Percentiles rank a stretch among this genome's conserved stretches.
Conservation (phyloP, 2,329 filamentous ascomycete genomes). For the Huntiella decipiens region DNA sequence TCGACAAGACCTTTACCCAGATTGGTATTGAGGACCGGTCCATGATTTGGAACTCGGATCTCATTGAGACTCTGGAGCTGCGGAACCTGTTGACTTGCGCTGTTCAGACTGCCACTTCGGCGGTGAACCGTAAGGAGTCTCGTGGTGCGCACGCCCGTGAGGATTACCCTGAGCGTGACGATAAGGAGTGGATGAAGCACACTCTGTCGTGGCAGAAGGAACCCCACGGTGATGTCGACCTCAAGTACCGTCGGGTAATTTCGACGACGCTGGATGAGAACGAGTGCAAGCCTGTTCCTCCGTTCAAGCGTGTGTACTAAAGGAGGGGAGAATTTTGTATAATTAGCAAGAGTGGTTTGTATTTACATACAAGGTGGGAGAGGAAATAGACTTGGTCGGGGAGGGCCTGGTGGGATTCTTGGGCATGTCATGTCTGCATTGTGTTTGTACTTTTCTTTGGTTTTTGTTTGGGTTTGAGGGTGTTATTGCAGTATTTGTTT, state of each 20-base stretch:
- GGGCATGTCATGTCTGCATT: too few relatives aligned
- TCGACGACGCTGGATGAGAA: constrained; percentile 74
- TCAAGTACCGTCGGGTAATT: constrained; percentile 71
- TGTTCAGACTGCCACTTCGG: constrained; percentile 76
- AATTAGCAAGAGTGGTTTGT: too few relatives aligned
- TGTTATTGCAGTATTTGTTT: too few relatives aligned
- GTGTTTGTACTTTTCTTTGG: too few relatives aligned
- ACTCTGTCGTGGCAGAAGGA: constrained; percentile 89
- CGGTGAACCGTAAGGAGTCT: constrained; percentile 89
- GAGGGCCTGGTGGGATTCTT: too few relatives aligned
- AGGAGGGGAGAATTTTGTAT: constrained; percentile 1
- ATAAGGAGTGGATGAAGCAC: constrained; percentile 99
- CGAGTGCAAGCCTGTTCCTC: constrained; percentile 90
- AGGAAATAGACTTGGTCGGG: too few relatives aligned
- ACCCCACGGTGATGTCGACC: constrained; percentile 70
- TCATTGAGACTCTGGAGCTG: constrained; percentile 89
- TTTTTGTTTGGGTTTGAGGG: too few relatives aligned
- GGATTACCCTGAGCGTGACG: constrained; percentile 89
- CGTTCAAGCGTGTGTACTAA: constrained; percentile 89
- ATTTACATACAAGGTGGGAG: too few relatives aligned
- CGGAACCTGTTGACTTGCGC: constrained; percentile 93
- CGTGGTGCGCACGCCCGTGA: constrained; percentile 93
- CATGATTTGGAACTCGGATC: constrained; percentile 99
- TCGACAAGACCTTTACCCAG: constrained; percentile 62
- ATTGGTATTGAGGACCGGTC: constrained; percentile 94